Evolutionary conservation across 352 stramenopile genomes (phyloP).

Genomic region (Thalassiosira hispida): DNA sequence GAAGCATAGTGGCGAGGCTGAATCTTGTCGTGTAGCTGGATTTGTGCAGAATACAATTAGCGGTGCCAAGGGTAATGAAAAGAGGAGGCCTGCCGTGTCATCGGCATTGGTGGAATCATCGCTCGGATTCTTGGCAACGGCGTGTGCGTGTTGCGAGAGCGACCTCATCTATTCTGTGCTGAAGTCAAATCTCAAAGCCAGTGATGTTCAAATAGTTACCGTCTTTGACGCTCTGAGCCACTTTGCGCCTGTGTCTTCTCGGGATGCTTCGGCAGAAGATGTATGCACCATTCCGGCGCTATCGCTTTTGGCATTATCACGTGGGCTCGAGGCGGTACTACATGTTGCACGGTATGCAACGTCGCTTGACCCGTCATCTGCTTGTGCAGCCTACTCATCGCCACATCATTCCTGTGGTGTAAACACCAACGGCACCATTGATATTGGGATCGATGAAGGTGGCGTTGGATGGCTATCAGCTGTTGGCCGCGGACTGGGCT

Average conservation of each 20-base stretch:
- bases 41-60: slow-evolving; percentile 15
- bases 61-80: slow-evolving; percentile 3
- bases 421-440: slow-evolving; percentile 5
- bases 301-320: slow-evolving; percentile 48
- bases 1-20: neutral
- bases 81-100: slow-evolving; percentile 20
- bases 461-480: slow-evolving; percentile 52
- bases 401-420: slow-evolving; percentile 20
- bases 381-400: slow-evolving; percentile 50
- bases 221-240: slow-evolving; percentile 41
- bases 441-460: slow-evolving; percentile 50
- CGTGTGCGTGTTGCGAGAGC: slow-evolving; percentile 56
- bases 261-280: neutral
- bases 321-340: slow-evolving; percentile 41
- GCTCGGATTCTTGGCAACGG: slow-evolving; percentile 53
- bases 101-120: slow-evolving; percentile 42
- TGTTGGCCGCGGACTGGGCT: slow-evolving; percentile 48
- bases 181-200: slow-evolving; percentile 7
- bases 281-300: slow-evolving; percentile 16
- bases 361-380: slow-evolving; percentile 45
- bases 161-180: slow-evolving; percentile 58
- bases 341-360: slow-evolving; percentile 39
- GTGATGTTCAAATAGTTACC: neutral
- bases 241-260: slow-evolving; percentile 18
- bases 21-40: slow-evolving; percentile 32